phyloP scores from a whole-genome alignment of 2,329 filamentous ascomycete species.

The Dactylonectria macrodidyma region DNA sequence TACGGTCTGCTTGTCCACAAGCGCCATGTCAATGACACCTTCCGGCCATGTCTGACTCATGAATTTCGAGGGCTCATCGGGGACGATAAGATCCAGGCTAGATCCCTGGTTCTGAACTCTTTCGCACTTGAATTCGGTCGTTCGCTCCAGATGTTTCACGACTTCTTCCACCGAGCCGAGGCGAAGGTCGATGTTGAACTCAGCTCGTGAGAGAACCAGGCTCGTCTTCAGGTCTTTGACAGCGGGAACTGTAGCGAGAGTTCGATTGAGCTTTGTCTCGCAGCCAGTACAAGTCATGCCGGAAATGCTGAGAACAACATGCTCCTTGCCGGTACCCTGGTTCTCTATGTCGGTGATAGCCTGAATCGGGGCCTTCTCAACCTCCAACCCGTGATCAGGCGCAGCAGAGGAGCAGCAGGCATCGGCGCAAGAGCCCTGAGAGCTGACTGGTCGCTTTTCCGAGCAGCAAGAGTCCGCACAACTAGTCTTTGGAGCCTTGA shows the following conservation, averaged over 20 bases:
- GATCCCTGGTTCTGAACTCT: conserved; percentile 62
- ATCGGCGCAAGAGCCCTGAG: conserved; percentile 10
- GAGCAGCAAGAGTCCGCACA: conserved; percentile 2
- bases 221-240: conserved; percentile 74
- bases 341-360: conserved; percentile 52
- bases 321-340: conserved; percentile 57
- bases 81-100: conserved; percentile 65
- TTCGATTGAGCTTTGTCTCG: conserved; percentile 73
- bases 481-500: neutral
- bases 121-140: conserved; percentile 75
- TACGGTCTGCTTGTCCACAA: conserved; percentile 56
- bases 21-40: conserved; percentile 58
- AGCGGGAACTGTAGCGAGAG: conserved; percentile 62
- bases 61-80: conserved; percentile 54
- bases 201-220: conserved; percentile 74
- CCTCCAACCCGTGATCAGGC: too few relatives aligned
- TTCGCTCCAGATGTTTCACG: conserved; percentile 66
- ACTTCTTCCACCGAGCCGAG: conserved; percentile 57
- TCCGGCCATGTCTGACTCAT: conserved; percentile 56
- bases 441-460: neutral
- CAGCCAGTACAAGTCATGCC: conserved; percentile 84
- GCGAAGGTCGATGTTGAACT: conserved; percentile 71
- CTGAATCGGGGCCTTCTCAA: neutral
- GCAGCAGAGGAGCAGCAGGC: too few relatives aligned
- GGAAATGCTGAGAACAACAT: conserved; percentile 71